A percentile compares a stretch with the other conserved stretches of the same genome.
These are phyloP conservation scores for Zymoseptoria passerinii DNA, from an alignment of 2,329 filamentous ascomycete genomes.

Conservation along the genomic window DNA sequence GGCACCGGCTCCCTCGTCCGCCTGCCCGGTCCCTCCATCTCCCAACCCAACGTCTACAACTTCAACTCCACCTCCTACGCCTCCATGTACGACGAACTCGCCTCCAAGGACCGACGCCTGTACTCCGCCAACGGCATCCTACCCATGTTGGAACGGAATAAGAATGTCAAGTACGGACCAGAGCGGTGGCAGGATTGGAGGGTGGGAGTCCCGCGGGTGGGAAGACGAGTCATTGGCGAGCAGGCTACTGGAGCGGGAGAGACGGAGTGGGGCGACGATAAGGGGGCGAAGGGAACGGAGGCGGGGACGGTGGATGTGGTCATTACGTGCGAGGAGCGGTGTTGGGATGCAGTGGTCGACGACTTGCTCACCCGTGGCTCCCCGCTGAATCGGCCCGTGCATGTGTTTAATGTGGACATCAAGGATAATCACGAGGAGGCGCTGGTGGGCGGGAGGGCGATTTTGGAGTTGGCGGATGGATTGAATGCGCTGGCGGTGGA, in stretches of 20 bases:
- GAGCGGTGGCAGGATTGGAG: conserved; percentile 98
- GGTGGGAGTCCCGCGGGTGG: conserved; percentile 71
- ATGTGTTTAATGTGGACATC: conserved; percentile 98
- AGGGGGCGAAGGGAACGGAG: conserved; percentile 73
- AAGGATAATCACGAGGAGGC: conserved; percentile 98
- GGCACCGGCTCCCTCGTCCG: conserved; percentile 92
- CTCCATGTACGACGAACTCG: conserved; percentile 86
- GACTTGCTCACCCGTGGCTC: conserved; percentile 80
- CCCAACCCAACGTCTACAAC: conserved; percentile 91
- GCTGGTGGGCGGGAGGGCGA: conserved; percentile 78
- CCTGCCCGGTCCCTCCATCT: conserved; percentile 81
- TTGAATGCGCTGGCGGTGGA: conserved; percentile 73
- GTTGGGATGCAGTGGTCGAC: conserved; percentile 96
- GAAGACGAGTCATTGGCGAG: conserved; percentile 41
- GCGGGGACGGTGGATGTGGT: conserved; percentile 87
- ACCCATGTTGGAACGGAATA: conserved; percentile 91
- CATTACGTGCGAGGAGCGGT: conserved; percentile 94
- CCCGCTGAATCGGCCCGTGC: conserved; percentile 82
- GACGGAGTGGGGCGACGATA: conserved; percentile 52
- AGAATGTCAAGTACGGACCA: conserved; percentile 85
- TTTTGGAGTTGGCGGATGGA: conserved; percentile 79
- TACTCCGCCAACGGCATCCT: conserved; percentile 89
- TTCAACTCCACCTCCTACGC: conserved; percentile 97
- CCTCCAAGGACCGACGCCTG: conserved; percentile 73
- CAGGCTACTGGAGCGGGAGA: conserved; percentile 9